phyloP scores from a whole-genome alignment of 768 basidiomycete genomes.

The Agrocybe pediades region DNA sequence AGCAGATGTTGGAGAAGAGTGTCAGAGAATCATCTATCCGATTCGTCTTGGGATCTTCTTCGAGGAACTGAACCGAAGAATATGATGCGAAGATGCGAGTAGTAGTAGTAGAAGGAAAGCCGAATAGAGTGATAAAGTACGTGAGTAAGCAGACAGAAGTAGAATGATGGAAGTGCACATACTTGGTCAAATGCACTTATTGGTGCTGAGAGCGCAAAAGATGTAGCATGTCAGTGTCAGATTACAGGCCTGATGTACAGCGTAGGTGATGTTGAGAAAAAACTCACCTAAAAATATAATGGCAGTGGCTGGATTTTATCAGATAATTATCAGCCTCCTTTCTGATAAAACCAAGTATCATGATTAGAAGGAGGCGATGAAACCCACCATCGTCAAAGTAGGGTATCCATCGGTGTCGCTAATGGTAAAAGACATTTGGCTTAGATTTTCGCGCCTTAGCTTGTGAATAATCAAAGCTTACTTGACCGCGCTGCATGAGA shows the following conservation, averaged over 20 bases:
- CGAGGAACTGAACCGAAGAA: conserved; percentile 57
- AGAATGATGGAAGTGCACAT: conserved; percentile 1
- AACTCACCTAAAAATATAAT: conserved; percentile 70
- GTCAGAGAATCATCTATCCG: conserved; percentile 82
- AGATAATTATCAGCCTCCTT: background rate
- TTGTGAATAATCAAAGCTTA: background rate
- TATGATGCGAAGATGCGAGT: background rate
- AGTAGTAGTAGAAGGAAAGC: background rate
- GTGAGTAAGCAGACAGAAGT: background rate
- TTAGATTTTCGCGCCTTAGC: background rate
- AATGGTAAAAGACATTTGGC: conserved; percentile 3
- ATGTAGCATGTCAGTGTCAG: background rate
- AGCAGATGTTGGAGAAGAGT: conserved; percentile 73
- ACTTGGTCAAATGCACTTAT: conserved; percentile 89
- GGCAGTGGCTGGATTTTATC: conserved; percentile 57
- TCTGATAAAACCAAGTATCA: background rate
- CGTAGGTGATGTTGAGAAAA: conserved; percentile 3
- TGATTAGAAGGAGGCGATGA: conserved; percentile 1
- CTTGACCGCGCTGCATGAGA: conserved; percentile 21
- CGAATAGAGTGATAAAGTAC: background rate
- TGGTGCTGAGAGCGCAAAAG: conserved; percentile 49
- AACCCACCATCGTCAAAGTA: conserved; percentile 78
- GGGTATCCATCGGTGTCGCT: conserved; percentile 83
- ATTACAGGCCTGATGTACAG: background rate
- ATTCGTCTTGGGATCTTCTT: conserved; percentile 80